These are phyloP conservation scores for Aspergillus funiculosus DNA, from an alignment of 495 filamentous ascomycete species.

Conservation along the genomic window DNA sequence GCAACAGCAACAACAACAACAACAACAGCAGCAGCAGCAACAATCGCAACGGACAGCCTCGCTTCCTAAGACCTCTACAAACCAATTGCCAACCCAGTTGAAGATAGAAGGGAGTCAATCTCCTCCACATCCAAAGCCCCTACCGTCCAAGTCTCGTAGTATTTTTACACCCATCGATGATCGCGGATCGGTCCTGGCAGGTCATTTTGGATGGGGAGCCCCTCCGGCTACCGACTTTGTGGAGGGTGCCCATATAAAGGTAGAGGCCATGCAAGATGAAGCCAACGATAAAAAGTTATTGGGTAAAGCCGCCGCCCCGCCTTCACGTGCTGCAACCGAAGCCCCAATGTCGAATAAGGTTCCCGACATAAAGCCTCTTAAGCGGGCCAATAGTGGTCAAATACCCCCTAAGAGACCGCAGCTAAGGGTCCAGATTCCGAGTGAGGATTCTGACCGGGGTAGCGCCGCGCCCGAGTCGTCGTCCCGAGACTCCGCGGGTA, in stretches of 20 bases:
- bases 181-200: slow-evolving; percentile 77
- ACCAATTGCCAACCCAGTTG: slow-evolving; percentile 34
- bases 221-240: slow-evolving; percentile 38
- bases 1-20: slow-evolving; percentile 36
- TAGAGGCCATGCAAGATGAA: slow-evolving; percentile 41
- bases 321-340: slow-evolving; percentile 46
- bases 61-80: slow-evolving; percentile 33
- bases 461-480: slow-evolving; percentile 71
- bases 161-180: slow-evolving; percentile 98
- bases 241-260: slow-evolving; percentile 35
- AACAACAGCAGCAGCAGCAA: slow-evolving; percentile 38
- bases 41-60: slow-evolving; percentile 39
- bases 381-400: slow-evolving; percentile 63
- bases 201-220: slow-evolving; percentile 64
- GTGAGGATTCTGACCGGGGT: slow-evolving; percentile 77
- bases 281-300: slow-evolving; percentile 41
- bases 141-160: slow-evolving; percentile 78
- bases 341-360: slow-evolving; percentile 42
- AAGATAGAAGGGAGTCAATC: slow-evolving; percentile 46
- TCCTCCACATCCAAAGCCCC: slow-evolving; percentile 57
- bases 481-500: slow-evolving; percentile 63
- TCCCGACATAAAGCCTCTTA: slow-evolving; percentile 63
- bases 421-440: slow-evolving; percentile 90
- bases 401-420: slow-evolving; percentile 65
- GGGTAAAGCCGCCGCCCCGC: slow-evolving; percentile 32